A percentile compares a stretch with the other conserved stretches of the same genome.
These are phyloP conservation scores for Begonia loranthoides DNA, from an alignment of 306 rosid genomes.

Conservation along the genomic window DNA sequence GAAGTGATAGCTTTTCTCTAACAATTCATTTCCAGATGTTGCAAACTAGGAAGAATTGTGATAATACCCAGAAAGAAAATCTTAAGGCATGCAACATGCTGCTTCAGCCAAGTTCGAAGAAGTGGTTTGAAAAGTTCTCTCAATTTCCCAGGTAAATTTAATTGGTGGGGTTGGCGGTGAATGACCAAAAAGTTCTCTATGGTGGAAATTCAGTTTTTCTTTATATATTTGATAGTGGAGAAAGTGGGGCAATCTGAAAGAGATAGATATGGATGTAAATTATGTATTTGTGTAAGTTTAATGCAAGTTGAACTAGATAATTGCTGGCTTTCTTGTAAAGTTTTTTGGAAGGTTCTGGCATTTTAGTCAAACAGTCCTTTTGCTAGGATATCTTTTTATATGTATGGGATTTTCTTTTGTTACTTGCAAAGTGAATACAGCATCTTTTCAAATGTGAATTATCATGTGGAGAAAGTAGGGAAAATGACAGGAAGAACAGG, in stretches of 20 bases:
- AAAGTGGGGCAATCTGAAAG: conserved; percentile 36
- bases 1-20: conserved; percentile 16
- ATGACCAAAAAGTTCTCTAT: conserved; percentile 26
- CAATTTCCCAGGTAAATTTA: conserved; percentile 27
- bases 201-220: conserved; percentile 27
- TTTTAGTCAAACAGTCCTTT: neutral
- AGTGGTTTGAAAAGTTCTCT: conserved; percentile 27
- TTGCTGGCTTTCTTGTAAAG: neutral
- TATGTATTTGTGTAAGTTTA: neutral
- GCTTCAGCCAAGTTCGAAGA: conserved; percentile 24
- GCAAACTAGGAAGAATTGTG: conserved; percentile 27
- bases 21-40: conserved; percentile 13
- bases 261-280: conserved; percentile 7
- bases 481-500: conserved; percentile 6
- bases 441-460: neutral
- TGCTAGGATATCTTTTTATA: neutral
- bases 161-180: conserved; percentile 50
- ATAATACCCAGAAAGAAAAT: conserved; percentile 14
- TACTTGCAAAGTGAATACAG: neutral
- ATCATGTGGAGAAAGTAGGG: conserved; percentile 3
- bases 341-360: neutral
- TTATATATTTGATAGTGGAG: conserved; percentile 35
- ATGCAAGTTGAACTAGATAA: neutral
- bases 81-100: conserved; percentile 13
- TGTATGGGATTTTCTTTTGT: neutral